Conservation (phyloP, 768 basidiomycete genomes). For the Leccinum barrowsii region DNA sequence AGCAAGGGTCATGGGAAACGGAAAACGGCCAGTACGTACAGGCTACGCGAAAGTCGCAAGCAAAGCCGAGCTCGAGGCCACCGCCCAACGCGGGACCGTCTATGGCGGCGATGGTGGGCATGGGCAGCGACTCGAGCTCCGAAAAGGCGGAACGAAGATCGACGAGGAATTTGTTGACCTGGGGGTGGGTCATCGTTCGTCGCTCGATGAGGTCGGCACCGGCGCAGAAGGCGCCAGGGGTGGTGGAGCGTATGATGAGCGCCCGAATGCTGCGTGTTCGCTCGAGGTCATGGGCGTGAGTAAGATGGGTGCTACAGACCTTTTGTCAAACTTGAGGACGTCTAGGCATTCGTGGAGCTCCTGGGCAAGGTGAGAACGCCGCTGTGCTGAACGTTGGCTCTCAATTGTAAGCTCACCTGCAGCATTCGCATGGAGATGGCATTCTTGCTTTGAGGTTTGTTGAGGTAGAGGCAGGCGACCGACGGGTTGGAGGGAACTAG, state of each 20-base stretch:
- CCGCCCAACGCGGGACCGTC: slow-evolving; percentile 93
- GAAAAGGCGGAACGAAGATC: slow-evolving; percentile 69
- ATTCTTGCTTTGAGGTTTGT: slow-evolving; percentile 81
- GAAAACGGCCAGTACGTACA: slow-evolving; percentile 45
- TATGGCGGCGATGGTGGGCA: slow-evolving; percentile 90
- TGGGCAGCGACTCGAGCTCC: slow-evolving; percentile 74
- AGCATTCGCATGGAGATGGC: slow-evolving; percentile 77
- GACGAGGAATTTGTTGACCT: slow-evolving; percentile 75
- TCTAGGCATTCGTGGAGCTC: slow-evolving; percentile 71
- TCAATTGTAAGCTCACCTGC: slow-evolving; percentile 40
- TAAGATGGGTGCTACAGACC: slow-evolving; percentile 35
- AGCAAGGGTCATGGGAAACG: background rate
- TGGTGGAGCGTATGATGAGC: slow-evolving; percentile 79
- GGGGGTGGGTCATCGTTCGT: slow-evolving; percentile 70
- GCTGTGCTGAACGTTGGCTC: background rate
- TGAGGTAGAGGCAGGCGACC: slow-evolving; percentile 70
- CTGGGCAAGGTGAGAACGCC: slow-evolving; percentile 34
- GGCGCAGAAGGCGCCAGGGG: slow-evolving; percentile 80
- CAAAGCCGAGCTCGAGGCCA: slow-evolving; percentile 83
- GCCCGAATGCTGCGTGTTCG: slow-evolving; percentile 56
- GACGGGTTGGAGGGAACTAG: slow-evolving; percentile 55
- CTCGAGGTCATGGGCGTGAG: background rate
- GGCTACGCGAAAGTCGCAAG: slow-evolving; percentile 88
- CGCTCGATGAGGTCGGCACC: slow-evolving; percentile 89
- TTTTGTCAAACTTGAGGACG: slow-evolving; percentile 60